Percentiles rank a stretch among this genome's conserved stretches.
Evolutionary conservation across 2,329 filamentous ascomycete species (phyloP).

Genomic region (Fusarium newnesense): DNA sequence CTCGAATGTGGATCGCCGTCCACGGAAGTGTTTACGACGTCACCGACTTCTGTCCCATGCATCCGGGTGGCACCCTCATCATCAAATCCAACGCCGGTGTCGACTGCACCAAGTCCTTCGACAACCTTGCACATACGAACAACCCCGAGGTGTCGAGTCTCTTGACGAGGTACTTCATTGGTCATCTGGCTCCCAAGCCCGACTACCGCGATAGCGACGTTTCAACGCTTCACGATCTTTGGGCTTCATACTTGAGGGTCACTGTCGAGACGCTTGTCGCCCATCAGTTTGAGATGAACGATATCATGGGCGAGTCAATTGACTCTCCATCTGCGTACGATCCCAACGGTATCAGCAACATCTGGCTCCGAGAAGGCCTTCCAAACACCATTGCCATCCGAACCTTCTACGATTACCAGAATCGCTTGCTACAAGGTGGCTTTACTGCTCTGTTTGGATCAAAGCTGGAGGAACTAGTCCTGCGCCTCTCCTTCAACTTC

Average conservation of each 20-base stretch:
- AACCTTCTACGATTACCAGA: conserved; percentile 64
- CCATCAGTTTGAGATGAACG: conserved; percentile 64
- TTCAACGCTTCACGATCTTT: conserved; percentile 59
- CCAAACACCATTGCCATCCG: conserved; percentile 62
- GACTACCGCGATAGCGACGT: conserved; percentile 59
- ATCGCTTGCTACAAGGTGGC: conserved; percentile 60
- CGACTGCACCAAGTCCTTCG: conserved; percentile 63
- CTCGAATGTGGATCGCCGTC: conserved; percentile 62
- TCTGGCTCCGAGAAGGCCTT: conserved; percentile 59
- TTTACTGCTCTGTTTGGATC: conserved; percentile 62
- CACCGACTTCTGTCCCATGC: conserved; percentile 63
- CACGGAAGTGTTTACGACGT: conserved; percentile 65
- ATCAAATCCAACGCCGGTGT: conserved; percentile 66
- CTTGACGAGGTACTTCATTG: conserved; percentile 65
- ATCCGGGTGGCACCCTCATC: conserved; percentile 63
- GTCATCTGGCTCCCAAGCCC: conserved; percentile 61
- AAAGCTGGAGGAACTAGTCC: conserved; percentile 63
- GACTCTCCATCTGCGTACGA: conserved; percentile 21
- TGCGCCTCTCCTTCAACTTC: conserved; percentile 62
- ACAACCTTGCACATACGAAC: conserved; percentile 64
- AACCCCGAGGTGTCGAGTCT: conserved; percentile 65
- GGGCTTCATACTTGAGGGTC: conserved; percentile 60
- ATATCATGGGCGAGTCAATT: conserved; percentile 56
- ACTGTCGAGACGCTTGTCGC: conserved; percentile 63
- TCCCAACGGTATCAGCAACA: conserved; percentile 40